Conservation (phyloP, 2,329 filamentous ascomycete species). For the Chrysoporthe cubensis region DNA sequence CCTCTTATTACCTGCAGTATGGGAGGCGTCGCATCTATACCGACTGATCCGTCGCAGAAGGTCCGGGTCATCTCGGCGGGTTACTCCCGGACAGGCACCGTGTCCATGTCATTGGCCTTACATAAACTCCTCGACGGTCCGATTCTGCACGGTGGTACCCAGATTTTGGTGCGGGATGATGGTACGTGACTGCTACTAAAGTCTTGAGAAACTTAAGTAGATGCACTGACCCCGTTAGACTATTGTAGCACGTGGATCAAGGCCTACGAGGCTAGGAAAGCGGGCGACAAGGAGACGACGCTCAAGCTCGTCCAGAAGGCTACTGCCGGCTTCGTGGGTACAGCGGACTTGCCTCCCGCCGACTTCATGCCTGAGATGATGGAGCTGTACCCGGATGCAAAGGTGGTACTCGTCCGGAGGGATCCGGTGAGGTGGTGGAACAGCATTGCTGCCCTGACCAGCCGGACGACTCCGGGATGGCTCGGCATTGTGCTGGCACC, state of each 20-base stretch:
- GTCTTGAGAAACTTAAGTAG: no score
- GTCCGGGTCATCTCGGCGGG: constrained; percentile 28
- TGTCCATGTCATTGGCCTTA: constrained; percentile 26
- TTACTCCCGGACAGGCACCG: constrained; percentile 27
- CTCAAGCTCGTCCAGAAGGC: constrained; percentile 34
- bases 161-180: constrained; percentile 19
- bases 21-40: constrained; percentile 24
- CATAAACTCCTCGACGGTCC: constrained; percentile 25
- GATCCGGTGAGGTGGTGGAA: constrained; percentile 38
- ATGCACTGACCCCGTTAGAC: constrained; percentile 16
- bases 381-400: constrained; percentile 48
- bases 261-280: constrained; percentile 33
- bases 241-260: constrained; percentile 33
- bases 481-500: constrained; percentile 14
- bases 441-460: constrained; percentile 25
- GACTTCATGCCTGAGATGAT: constrained; percentile 47
- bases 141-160: constrained; percentile 21
- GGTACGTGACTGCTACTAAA: neutral
- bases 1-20: constrained; percentile 4
- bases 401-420: constrained; percentile 43
- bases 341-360: constrained; percentile 44
- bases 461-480: constrained; percentile 13
- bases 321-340: constrained; percentile 44
- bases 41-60: constrained; percentile 9
- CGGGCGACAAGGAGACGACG: constrained; percentile 31